Percentiles rank a stretch among this genome's conserved stretches.
phyloP scores from a whole-genome alignment of 768 basidiomycete species.

The Amylocystis lapponica region DNA sequence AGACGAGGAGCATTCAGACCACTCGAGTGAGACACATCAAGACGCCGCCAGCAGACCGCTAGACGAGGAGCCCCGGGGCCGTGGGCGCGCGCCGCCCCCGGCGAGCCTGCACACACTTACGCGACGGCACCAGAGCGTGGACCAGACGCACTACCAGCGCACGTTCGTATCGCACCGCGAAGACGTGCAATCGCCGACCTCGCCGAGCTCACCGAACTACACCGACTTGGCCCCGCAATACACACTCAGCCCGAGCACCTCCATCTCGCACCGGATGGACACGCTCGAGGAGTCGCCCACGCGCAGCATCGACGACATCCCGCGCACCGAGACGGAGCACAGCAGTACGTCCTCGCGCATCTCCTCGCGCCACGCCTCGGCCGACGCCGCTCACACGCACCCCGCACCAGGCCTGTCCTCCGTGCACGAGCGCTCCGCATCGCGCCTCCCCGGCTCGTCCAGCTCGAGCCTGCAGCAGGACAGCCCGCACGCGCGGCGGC shows the following conservation, averaged over 20 bases:
- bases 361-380: background rate
- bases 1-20: slow-evolving; percentile 29
- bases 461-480: slow-evolving; percentile 2
- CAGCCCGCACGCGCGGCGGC: background rate
- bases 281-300: slow-evolving; percentile 17
- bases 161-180: slow-evolving; percentile 22
- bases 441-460: slow-evolving; percentile 5
- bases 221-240: slow-evolving; percentile 6
- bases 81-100: slow-evolving; percentile 2
- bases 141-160: slow-evolving; percentile 26
- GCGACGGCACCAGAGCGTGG: slow-evolving; percentile 25
- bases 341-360: slow-evolving; percentile 7
- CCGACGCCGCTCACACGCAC: too few relatives aligned
- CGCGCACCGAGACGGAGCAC: slow-evolving; percentile 10
- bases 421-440: slow-evolving; percentile 4
- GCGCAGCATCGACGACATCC: too few relatives aligned
- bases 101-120: background rate
- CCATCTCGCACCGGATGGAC: slow-evolving; percentile 10
- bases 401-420: too few relatives aligned
- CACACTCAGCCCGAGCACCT: slow-evolving; percentile 18
- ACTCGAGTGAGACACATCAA: slow-evolving; percentile 18
- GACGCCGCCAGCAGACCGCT: slow-evolving; percentile 10
- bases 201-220: slow-evolving; percentile 27
- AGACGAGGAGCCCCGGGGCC: slow-evolving; percentile 13
- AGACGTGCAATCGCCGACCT: slow-evolving; percentile 16